Conservation (phyloP, 2,329 filamentous ascomycete genomes). For the Paecilomyces formosus region DNA sequence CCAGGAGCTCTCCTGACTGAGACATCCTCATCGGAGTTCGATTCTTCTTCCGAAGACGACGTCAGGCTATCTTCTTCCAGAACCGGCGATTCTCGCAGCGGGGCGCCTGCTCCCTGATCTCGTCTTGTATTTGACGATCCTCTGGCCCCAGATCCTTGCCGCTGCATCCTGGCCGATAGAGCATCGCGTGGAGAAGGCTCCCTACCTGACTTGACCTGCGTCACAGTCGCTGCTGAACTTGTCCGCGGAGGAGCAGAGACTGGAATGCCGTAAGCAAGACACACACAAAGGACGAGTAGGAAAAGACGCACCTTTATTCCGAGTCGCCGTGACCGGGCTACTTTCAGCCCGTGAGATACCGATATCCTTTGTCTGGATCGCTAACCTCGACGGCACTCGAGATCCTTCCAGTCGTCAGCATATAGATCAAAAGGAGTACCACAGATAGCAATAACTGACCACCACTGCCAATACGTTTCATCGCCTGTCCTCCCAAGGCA, state of each 20-base stretch:
- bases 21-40: constrained; percentile 20
- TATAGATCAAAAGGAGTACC: neutral
- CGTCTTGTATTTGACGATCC: constrained; percentile 16
- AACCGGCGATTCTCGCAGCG: constrained; percentile 21
- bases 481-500: constrained; percentile 27
- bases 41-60: constrained; percentile 21
- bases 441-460: constrained; percentile 14
- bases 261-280: constrained; percentile 7
- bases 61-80: constrained; percentile 25
- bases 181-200: constrained; percentile 19
- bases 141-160: constrained; percentile 13
- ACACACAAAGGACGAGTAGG: neutral
- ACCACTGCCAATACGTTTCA: constrained; percentile 23
- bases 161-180: constrained; percentile 15
- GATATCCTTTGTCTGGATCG: constrained; percentile 27
- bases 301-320: constrained; percentile 8
- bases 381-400: constrained; percentile 31
- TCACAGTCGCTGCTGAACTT: constrained; percentile 24
- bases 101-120: constrained; percentile 14
- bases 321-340: constrained; percentile 5
- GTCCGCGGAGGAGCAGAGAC: constrained; percentile 15
- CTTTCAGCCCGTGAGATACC: constrained; percentile 18
- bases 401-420: constrained; percentile 19
- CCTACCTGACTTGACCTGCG: constrained; percentile 16
- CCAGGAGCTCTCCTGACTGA: constrained; percentile 15